phyloP scores from a whole-genome alignment of 2,329 filamentous ascomycete genomes.

The Dactylellina leptospora region DNA sequence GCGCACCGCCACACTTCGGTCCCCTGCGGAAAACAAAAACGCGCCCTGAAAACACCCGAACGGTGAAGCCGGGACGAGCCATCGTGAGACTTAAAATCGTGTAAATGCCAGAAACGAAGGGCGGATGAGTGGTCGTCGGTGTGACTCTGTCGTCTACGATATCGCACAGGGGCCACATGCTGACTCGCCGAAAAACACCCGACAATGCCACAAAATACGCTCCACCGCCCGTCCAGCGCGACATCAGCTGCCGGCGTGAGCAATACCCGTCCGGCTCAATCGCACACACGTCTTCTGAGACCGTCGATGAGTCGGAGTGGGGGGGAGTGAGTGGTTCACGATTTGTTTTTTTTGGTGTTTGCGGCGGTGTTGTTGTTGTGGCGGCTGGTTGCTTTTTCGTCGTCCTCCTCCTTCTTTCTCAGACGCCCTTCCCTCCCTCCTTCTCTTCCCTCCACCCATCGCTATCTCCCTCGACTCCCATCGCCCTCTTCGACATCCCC shows the following conservation, averaged over 20 bases:
- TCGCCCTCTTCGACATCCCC: neutral
- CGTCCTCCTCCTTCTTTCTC: constrained; percentile 10
- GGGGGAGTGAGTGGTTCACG: constrained; percentile 21
- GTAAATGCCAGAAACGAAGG: too few species aligned
- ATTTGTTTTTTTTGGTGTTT: constrained; percentile 17
- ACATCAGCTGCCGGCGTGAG: constrained; percentile 26
- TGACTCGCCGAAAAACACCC: too few species aligned
- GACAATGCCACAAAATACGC: too few species aligned
- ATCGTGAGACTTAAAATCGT: neutral
- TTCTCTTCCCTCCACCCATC: neutral
- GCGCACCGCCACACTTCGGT: constrained; percentile 44
- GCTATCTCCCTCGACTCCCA: constrained; percentile 3
- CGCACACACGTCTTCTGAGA: constrained; percentile 10
- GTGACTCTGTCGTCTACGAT: too few species aligned
- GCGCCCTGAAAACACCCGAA: constrained; percentile 1
- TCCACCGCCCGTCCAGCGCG: too few species aligned
- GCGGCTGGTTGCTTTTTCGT: constrained; percentile 13
- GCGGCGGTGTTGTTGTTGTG: constrained; percentile 35
- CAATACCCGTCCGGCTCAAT: neutral
- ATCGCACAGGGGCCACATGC: too few species aligned
- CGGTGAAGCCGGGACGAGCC: neutral
- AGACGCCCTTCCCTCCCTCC: constrained; percentile 3
- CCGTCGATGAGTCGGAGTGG: constrained; percentile 31
- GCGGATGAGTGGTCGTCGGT: too few species aligned
- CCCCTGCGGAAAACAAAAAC: neutral